Evolutionary conservation across 2,329 filamentous ascomycete genomes (phyloP).

Genomic region (Emmonsiellopsis sp.): DNA sequence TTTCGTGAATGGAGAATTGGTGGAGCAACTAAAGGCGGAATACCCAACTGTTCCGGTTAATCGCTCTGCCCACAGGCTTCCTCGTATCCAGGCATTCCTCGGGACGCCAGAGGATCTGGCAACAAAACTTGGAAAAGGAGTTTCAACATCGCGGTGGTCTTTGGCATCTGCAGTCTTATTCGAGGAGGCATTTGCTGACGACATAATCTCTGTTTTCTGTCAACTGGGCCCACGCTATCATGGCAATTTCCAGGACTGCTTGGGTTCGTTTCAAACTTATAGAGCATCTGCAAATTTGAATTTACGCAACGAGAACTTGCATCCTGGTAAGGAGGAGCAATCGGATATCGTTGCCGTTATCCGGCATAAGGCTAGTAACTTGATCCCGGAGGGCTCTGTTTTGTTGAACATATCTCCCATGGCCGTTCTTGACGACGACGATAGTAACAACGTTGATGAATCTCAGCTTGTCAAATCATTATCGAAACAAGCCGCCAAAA

Average conservation of each 20-base stretch:
- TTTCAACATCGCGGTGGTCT: slow-evolving; percentile 74
- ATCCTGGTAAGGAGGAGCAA: slow-evolving; percentile 78
- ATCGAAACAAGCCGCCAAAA: slow-evolving; percentile 61
- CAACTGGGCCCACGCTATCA: slow-evolving; percentile 84
- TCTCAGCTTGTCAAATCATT: slow-evolving; percentile 65
- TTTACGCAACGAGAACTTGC: slow-evolving; percentile 80
- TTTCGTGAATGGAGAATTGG: slow-evolving; percentile 88
- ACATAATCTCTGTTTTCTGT: slow-evolving; percentile 82
- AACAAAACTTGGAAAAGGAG: slow-evolving; percentile 59
- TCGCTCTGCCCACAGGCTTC: slow-evolving; percentile 40
- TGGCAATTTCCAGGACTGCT: slow-evolving; percentile 92
- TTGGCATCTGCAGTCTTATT: slow-evolving; percentile 84
- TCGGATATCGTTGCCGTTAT: slow-evolving; percentile 90
- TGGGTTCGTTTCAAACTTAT: slow-evolving; percentile 95
- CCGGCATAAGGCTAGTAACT: slow-evolving; percentile 67
- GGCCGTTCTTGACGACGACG: slow-evolving; percentile 71
- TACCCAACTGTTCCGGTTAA: slow-evolving; percentile 71
- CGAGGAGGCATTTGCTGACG: slow-evolving; percentile 78
- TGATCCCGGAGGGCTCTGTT: slow-evolving; percentile 73
- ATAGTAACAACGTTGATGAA: slow-evolving; percentile 60
- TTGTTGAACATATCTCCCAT: slow-evolving; percentile 74
- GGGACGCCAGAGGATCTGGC: slow-evolving; percentile 88
- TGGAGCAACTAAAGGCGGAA: slow-evolving; percentile 79
- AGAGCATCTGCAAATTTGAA: slow-evolving; percentile 84
- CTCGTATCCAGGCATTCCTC: slow-evolving; percentile 78